Base-by-base conservation (phyloP, 1,284 basidiomycete genomes). In the Leccinum pallidistipes region DNA sequence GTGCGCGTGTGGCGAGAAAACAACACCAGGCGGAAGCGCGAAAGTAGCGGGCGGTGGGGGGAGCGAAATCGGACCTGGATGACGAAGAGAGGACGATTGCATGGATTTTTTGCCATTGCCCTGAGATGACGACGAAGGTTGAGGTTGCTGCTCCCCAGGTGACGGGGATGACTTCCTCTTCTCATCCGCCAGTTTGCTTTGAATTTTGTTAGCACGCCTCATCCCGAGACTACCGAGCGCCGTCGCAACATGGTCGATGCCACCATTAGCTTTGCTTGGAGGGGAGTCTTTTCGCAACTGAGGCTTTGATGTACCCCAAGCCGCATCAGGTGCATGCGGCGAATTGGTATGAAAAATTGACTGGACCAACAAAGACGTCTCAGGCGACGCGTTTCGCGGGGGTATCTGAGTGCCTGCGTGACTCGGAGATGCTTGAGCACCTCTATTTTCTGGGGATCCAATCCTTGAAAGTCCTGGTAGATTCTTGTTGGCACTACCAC, bases 51-150 rank as follows among this genome's bases (percentile, higher is more conserved):
- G 83, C 0, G 89, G 83, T 0, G 89, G 88, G 9, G 89, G 89
- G 27, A 91, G 78, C 0, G 85, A 73, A 55, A 91, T 91, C 0
- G 85, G 85, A 0, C 89, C 88, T 1, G 89, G 90, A 66, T 88
- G 89, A 58, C 83, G 81, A 24, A 82, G 82, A 64, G 86, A 83
- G n/a, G 76, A 69, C 12, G 73, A 71, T 45, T 73, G 75, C 16
- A 69, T 58, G n/a, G 66, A 50, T 54, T 61, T 71, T 66, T 58
- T 69, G 52, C 57, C 58, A 31, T 68, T 68, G 0, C 67, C 61
- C 9, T 68, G 69, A 56, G 57, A 2, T 27, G 68, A 59, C 29
- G 64, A 51, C 12, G 66, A 43, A 21, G 57, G 40, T 32, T 57
- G 64, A 0, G 63, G 24, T 59, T 59, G 61, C 52, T 62, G 69